Percentiles rank a stretch among this genome's conserved stretches.
phyloP scores from a whole-genome alignment of 441 rosid genomes.

The Erodium texanum region DNA sequence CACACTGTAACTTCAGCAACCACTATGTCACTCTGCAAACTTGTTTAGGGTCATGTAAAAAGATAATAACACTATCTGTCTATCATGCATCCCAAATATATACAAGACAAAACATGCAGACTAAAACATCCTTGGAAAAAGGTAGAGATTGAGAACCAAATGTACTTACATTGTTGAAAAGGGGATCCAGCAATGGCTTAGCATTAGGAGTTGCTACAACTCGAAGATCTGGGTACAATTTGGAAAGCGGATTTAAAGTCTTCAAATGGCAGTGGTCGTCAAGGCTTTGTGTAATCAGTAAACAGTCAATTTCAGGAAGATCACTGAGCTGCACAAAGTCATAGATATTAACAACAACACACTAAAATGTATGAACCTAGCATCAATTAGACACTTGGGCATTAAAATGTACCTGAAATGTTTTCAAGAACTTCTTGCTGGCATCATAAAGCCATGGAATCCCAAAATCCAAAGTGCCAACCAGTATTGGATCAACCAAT shows the following conservation, averaged over 20 bases:
- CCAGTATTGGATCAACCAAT: conserved; percentile 79
- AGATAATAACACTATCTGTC: not conserved
- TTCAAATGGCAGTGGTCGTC: conserved; percentile 90
- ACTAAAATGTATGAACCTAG: not conserved
- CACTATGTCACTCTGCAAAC: not conserved
- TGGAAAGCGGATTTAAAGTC: conserved; percentile 63
- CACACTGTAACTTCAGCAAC: not conserved
- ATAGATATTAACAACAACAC: conserved; percentile 11
- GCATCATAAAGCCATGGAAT: conserved; percentile 86
- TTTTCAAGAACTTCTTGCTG: conserved; percentile 59
- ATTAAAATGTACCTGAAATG: conserved; percentile 44
- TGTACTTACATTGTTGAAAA: conserved; percentile 54
- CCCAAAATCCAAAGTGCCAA: conserved; percentile 86
- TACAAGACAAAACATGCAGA: not conserved
- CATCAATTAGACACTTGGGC: not conserved
- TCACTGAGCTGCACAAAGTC: conserved; percentile 61
- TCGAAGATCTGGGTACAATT: conserved; percentile 41
- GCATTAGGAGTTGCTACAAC: conserved; percentile 86
- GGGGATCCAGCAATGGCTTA: conserved; percentile 65
- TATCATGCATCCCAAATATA: not conserved
- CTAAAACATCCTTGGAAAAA: not conserved
- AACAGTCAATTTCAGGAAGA: conserved; percentile 62
- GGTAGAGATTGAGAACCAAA: not conserved
- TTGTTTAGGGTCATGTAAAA: not conserved
- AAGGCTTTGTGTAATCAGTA: conserved; percentile 88